These are phyloP conservation scores for Melaleuca quinquenervia DNA, from an alignment of 345 rosid species.

Conservation along the genomic window DNA sequence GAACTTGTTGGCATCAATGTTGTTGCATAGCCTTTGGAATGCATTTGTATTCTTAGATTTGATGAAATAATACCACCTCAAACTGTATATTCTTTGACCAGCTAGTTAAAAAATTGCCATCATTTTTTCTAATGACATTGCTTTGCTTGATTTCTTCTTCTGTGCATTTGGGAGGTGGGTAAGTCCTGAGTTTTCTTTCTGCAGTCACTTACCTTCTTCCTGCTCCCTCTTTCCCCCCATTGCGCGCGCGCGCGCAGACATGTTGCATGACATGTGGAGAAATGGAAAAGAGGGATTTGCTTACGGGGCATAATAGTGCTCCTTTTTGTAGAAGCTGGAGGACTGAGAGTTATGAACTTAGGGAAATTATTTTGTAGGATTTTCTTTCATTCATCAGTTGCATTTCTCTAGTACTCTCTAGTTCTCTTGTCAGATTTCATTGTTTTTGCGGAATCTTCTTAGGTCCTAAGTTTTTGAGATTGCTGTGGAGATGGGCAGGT, in stretches of 20 bases:
- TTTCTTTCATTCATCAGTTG: background rate
- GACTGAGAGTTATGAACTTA: background rate
- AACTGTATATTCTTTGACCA: slow-evolving; percentile 1
- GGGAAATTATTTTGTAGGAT: background rate
- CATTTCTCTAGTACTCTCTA: background rate
- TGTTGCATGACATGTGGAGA: background rate
- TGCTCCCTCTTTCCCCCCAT: background rate
- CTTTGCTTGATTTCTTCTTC: background rate
- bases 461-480: background rate
- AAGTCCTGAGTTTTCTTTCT: background rate
- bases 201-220: background rate
- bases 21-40: slow-evolving; percentile 44
- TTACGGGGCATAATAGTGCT: background rate
- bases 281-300: background rate
- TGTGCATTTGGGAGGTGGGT: background rate
- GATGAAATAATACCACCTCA: slow-evolving; percentile 21
- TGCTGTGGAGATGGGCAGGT: background rate
- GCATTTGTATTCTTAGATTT: slow-evolving; percentile 42
- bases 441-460: background rate
- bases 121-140: background rate
- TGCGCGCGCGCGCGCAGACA: background rate
- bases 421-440: background rate
- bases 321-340: background rate
- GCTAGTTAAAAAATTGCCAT: background rate
- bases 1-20: slow-evolving; percentile 35